These are phyloP conservation scores for Aspergillus ochraceus DNA, from an alignment of 2,329 filamentous ascomycete species.

Conservation along the genomic window DNA sequence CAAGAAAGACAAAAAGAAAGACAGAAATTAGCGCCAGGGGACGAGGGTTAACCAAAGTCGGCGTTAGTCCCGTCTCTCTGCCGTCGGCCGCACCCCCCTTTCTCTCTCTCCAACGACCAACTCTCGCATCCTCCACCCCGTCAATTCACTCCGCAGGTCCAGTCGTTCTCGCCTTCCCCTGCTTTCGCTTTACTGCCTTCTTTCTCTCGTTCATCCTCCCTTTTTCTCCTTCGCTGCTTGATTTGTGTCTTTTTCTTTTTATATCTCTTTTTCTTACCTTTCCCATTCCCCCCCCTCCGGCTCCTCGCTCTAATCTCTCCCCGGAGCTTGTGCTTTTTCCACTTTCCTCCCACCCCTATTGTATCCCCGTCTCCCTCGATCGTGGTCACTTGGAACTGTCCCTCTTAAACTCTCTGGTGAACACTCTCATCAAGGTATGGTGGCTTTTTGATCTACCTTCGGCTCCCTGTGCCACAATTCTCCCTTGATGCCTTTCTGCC, in stretches of 20 bases:
- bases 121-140: conserved; percentile 21
- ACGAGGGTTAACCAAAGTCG: neutral
- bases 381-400: conserved; percentile 10
- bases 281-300: conserved; percentile 14
- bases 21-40: neutral
- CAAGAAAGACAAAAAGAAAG: too few relatives aligned
- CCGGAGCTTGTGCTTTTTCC: conserved; percentile 9
- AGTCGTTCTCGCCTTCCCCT: conserved; percentile 22
- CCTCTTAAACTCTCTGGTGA: neutral
- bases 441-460: conserved; percentile 6
- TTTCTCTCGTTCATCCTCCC: conserved; percentile 26
- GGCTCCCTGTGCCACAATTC: conserved; percentile 8
- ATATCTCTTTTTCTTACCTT: conserved; percentile 14
- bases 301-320: conserved; percentile 11
- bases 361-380: conserved; percentile 8
- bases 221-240: conserved; percentile 13
- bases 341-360: neutral
- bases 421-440: conserved; percentile 13
- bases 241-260: conserved; percentile 21
- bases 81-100: conserved; percentile 28
- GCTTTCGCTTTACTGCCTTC: conserved; percentile 19
- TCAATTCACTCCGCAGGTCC: conserved; percentile 21
- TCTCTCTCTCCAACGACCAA: conserved; percentile 28
- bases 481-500: conserved; percentile 10
- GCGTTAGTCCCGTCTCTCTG: neutral